Evolutionary conservation across 176 grass and related monocot genomes (phyloP).

Genomic region (Leersia perrieri): DNA sequence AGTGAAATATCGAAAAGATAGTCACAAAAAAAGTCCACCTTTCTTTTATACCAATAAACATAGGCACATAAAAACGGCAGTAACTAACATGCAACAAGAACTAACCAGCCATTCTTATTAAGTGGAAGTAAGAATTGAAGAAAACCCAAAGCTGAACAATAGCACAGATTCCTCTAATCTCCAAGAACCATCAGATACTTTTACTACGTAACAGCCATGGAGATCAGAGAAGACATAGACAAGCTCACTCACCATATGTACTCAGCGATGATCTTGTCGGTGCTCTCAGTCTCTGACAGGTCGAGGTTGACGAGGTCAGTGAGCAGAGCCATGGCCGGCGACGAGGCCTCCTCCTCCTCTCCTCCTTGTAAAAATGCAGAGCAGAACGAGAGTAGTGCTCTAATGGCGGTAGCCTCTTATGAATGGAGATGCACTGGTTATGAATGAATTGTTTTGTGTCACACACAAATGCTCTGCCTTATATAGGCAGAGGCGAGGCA

Average conservation of each 20-base stretch:
- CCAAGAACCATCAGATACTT: neutral
- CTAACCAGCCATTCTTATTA: neutral
- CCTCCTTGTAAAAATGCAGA: neutral
- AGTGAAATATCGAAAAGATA: neutral
- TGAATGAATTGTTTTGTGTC: neutral
- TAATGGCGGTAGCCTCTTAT: neutral
- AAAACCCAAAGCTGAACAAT: neutral
- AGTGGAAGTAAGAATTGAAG: neutral
- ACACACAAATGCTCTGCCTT: neutral
- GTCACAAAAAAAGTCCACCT: neutral
- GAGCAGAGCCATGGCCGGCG: constrained; percentile 41
- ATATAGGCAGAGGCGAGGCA: constrained; percentile 12
- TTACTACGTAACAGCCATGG: neutral
- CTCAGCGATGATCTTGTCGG: constrained; percentile 74
- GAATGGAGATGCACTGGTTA: neutral
- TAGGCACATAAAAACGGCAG: neutral
- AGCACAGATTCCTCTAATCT: neutral
- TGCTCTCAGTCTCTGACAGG: constrained; percentile 47
- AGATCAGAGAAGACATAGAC: neutral
- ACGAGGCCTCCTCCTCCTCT: neutral
- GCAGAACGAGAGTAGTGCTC: neutral
- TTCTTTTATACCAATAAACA: neutral
- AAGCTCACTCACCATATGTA: constrained; percentile 63
- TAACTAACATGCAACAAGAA: neutral
- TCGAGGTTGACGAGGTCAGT: constrained; percentile 53